Base-by-base conservation (phyloP, 78 protist species). In the Planoprotostelium fungivorum region DNA sequence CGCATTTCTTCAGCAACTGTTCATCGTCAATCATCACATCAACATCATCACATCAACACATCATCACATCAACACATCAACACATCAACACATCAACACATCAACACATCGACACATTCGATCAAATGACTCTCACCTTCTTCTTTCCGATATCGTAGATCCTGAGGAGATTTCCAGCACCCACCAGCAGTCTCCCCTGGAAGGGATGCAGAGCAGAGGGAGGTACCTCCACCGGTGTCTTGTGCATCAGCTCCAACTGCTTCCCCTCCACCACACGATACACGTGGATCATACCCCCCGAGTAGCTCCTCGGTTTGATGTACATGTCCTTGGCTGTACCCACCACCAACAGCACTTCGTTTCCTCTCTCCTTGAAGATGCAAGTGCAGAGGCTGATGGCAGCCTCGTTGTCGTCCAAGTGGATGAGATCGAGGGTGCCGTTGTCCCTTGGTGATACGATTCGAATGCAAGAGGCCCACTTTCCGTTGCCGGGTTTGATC, bases 81-180 rank as follows among this genome's bases (percentile, higher is more conserved):
- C n/a, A n/a, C n/a, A n/a, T n/a, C n/a, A n/a, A n/a, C n/a, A n/a
- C n/a, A n/a, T n/a, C n/a, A n/a, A n/a, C n/a, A n/a, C n/a, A n/a
- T n/a, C n/a, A n/a, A n/a, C n/a, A n/a, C n/a, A n/a, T n/a, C n/a
- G n/a, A n/a, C n/a, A n/a, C n/a, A n/a, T n/a, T n/a, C n/a, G n/a
- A n/a, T n/a, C n/a, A n/a, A n/a, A n/a, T n/a, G n/a, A 5, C 73
- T 51, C 73, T 16, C 73, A 51, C 73, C 73, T 97, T 90, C 93
- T 88, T 86, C 94, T 93, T 90, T 86, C 99, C 99, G 88, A 97
- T 25, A 87, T 97, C 99, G 87, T 95, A 98, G 63, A 98, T 39
- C 36, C 98, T 91, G 28, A 98, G 88, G 1, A 1, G 0, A 29
- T 83, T 34, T 9, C 97, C 98, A 9, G 95, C 89, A 25, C 99